Evolutionary conservation across 805 yeast genomes (phyloP), one percentile per base, ranked within the genome.

Genomic region (Candida pini): DNA sequence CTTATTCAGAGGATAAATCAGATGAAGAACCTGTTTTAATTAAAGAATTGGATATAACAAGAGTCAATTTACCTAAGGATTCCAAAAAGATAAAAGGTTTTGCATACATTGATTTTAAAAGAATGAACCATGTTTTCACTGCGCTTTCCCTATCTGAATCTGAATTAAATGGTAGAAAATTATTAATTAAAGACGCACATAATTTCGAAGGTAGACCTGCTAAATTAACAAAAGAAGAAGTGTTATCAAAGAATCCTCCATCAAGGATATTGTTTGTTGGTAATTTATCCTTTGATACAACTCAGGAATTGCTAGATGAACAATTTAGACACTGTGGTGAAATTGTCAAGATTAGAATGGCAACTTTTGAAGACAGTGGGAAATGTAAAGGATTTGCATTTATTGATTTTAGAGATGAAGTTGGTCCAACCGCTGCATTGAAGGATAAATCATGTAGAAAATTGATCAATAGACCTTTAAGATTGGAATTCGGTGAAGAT

Each of bases 361-460:
- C 97, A 4, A 89, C 98, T n/a, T 90, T 90, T 61, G 88, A 92
- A 62, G 98, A 90, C 56, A 66, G 83, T 33, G 97, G 97, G 1
- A 90, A 89, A 56, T 90, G 97, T 67, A 92, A 92, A 60, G 97
- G 97, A 2, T 90, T 90, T 65, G 88, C 96, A 1, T 90, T 92
- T 53, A 65, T 90, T 23, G 97, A 90, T 58, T 90, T 89, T 63
- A 73, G 67, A 43, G 80, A 78, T 44, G 85, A 81, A 43, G 77
- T 73, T 25, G 89, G 92, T 7, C 89, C 96, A 20, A 83, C 92
- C 1, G 68, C 68, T 24, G 97, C 97, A 1, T 65, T 92, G 42
- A 76, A 73, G 46, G 90, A 86, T 44, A 80, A 76, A 56, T 49
- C 71, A 22, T 77, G 84, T 47, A 73, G 73, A 50, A 74, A 68